Evolutionary conservation across 2,329 filamentous ascomycete species (phyloP), one percentile per base, ranked within the genome.

Genomic region (Paramyrothecium roridum): DNA sequence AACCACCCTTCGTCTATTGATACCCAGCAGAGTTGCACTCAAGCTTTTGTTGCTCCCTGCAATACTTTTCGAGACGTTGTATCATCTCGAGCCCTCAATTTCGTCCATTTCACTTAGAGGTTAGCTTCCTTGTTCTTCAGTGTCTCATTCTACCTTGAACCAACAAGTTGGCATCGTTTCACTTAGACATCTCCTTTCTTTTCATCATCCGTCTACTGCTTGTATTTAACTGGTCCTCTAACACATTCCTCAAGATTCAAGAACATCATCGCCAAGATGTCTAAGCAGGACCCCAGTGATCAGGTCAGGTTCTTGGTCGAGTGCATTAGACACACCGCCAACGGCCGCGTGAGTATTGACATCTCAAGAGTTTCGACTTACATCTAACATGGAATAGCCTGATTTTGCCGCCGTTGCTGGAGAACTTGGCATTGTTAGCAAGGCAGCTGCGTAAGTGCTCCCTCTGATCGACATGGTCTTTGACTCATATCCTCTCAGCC

Each of bases 401-500:
- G 82, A 90, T 64, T 90, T 89, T 61, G 72, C 70, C 7, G 76
- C 79, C 50, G 88, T 91, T n/a, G 84, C 85, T 12, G 73, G 77
- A 17, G 86, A 89, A 62, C 83, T 85, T 46, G 72, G 69, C 21
- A 87, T 90, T 40, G 77, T 86, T 34, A 77, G 73, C 69, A 88
- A 88, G 70, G 86, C 81, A 16, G 88, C 88, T 21, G 87, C 87
- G 88, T 90, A 80, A 79, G 87, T 81, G 19, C 11, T 3, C 22
- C 21, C 2, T 48, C 6, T 34, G 34, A 33, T 37, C 20, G 12
- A 33, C 37, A 17, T 47, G 13, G n/a, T 3, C 23, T 46, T 2
- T 43, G 22, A 3, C 22, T 33, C 20, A 50, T 22, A 40, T 17
- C 33, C 33, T 8, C 19, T 57, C 63, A 89, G 87, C 2, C 81